Evolutionary conservation across 306 rosid genomes (phyloP), one percentile per base, ranked within the genome.

Genomic region (Acacia crassicarpa): DNA sequence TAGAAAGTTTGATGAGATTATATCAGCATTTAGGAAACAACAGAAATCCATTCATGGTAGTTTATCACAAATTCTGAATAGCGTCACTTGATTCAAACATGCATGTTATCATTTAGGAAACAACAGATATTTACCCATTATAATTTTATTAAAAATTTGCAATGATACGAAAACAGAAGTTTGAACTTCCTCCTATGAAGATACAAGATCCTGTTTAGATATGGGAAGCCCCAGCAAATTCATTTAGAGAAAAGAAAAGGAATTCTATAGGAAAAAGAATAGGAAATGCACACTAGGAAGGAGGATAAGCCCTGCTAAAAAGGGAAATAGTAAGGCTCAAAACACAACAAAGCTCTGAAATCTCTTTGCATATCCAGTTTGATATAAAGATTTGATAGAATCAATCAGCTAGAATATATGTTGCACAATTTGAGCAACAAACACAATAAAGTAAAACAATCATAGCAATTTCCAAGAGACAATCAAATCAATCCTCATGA

Each of bases 1-100:
- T 43, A 86, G 84, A 54, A 80, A 54, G 67, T 77, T 68, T 81
- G 66, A 35, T 69, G 70, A 76, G 72, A 82, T 80, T 69, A 76
- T 3, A 33, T 61, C 67, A 40, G 16, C 53, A 72, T 58, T 77
- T 38, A 5, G 43, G 48, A 38, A 72, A 81, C 23, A 40, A 25
- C 14, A 80, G 69, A 46, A 44, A n/a, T 72, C 72, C 46, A 65
- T 19, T 35, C 61, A 71, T 23, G 59, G 40, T 51, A 30, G 25
- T 40, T 70, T 44, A 15, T 63, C 9, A 13, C 38, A 27, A 25
- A 62, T 63, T 30, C 77, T 38, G 45, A 77, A 79, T 48, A 46
- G 65, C 19, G 76, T 75, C 43, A 20, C 59, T 20, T 43, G 66
- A 79, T 79, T 63, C 19, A 63, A 63, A 27, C 63, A 67, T 78